Percentiles rank a stretch among this genome's conserved stretches.
These are phyloP conservation scores for Sanghuangporus weigelae DNA, from an alignment of 1,284 basidiomycete genomes.

Conservation along the genomic window DNA sequence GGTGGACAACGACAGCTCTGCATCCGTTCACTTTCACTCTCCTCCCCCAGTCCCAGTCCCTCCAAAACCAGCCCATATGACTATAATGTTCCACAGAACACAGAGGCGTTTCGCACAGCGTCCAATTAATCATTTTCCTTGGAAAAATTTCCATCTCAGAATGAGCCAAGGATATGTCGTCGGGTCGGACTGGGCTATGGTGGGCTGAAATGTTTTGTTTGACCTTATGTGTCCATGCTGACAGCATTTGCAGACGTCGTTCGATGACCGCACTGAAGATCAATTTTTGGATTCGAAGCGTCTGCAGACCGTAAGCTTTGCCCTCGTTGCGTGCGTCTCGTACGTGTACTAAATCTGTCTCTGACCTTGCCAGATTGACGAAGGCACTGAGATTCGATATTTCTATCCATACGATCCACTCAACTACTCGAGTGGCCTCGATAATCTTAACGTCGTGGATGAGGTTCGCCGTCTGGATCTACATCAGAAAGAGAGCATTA, in stretches of 20 bases:
- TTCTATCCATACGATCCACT: background rate
- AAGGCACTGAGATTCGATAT: background rate
- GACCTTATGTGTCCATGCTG: background rate
- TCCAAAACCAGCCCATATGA: background rate
- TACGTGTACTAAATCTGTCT: background rate
- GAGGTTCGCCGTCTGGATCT: background rate
- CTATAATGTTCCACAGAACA: background rate
- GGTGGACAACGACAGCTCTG: background rate
- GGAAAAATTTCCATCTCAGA: background rate
- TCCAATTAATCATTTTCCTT: background rate
- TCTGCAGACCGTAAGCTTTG: background rate
- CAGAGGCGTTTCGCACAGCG: background rate
- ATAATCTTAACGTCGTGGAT: background rate
- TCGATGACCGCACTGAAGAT: slow-evolving; percentile 1
- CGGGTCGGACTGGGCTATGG: slow-evolving; percentile 4
- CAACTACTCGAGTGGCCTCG: background rate
- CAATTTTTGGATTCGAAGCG: slow-evolving; percentile 2
- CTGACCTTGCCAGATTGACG: background rate
- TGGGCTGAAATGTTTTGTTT: background rate
- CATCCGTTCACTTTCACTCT: background rate
- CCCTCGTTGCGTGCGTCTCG: background rate
- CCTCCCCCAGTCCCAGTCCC: background rate
- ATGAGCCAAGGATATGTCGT: background rate
- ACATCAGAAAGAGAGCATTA: background rate
- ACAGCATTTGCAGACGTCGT: background rate